phyloP scores from a whole-genome alignment of 2,329 filamentous ascomycete species.

The Colletotrichum tropicale region DNA sequence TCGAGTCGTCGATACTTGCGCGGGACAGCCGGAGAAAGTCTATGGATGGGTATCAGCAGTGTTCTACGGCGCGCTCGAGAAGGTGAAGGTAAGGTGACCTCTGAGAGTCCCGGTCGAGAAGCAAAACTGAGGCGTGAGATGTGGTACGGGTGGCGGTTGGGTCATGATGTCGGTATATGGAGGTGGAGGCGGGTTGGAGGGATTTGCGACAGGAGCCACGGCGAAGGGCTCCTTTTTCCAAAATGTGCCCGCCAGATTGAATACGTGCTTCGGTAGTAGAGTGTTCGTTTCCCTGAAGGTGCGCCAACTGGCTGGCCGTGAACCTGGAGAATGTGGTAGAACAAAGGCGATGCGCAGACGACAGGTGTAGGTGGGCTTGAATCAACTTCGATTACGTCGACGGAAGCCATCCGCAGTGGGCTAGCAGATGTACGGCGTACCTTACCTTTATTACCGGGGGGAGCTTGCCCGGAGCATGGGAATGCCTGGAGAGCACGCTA shows the following conservation, averaged over 20 bases:
- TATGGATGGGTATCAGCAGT: constrained; percentile 39
- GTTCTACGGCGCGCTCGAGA: neutral
- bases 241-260: constrained; percentile 54
- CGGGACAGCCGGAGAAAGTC: constrained; percentile 92
- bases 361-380: neutral
- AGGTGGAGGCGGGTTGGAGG: constrained; percentile 30
- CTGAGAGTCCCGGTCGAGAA: constrained; percentile 72
- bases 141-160: constrained; percentile 49
- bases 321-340: neutral
- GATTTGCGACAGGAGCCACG: constrained; percentile 38
- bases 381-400: neutral
- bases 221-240: constrained; percentile 49
- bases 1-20: constrained; percentile 87
- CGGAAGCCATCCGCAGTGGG: neutral
- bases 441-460: neutral
- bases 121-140: constrained; percentile 76
- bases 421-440: neutral
- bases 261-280: neutral
- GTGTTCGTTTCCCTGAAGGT: neutral
- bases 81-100: constrained; percentile 52
- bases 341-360: neutral
- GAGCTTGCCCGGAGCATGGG: neutral
- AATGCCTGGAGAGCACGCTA: neutral
- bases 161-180: constrained; percentile 47
- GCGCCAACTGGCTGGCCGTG: neutral